Evolutionary conservation across 345 rosid species (phyloP), one percentile per base, ranked within the genome.

Genomic region (Murraya paniculata): DNA sequence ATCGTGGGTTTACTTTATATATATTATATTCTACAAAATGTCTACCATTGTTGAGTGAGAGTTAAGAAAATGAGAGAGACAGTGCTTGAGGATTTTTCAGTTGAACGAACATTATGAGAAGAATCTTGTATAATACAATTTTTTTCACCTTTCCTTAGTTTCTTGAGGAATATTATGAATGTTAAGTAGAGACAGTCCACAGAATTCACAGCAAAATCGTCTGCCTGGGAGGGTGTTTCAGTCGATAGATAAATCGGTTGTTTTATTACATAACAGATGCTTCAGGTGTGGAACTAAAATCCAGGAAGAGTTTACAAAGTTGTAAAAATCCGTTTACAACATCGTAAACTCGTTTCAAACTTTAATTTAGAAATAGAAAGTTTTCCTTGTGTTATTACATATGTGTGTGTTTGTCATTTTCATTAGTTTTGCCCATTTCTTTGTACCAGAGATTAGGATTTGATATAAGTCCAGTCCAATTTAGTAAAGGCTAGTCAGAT

Each of bases 1-100:
- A 33, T 33, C 30, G 21, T 77, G 7, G 64, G 71, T 77, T 72
- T 75, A 68, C 25, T 85, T 8, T 68, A 67, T 77, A 33, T 77
- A 68, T 76, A 31, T 45, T 22, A 45, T 45, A 45, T 83, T 33
- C 64, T 73, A 53, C 74, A 74, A 28, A 71, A 76, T 68, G 53
- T 68, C 55, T 36, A 45, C 71, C 74, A 53, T 48, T 57, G 73
- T 76, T 33, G 50, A 18, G 28, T 24, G 73, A 68, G 70, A 77
- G 60, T 64, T 61, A 28, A 33, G 31, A 21, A 36, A 6, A 25
- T 56, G 73, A 35, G 66, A 69, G 73, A n/a, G 61, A 69, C 65
- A 9, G n/a, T 50, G 64, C 39, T 50, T 27, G 24, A 50, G 74
- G 76, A 72, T 75, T 39, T 69, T 80, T 64, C 36, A 57, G 50